These are phyloP conservation scores for Podospora sp. DNA, from an alignment of 495 filamentous ascomycete species.

Conservation along the genomic window DNA sequence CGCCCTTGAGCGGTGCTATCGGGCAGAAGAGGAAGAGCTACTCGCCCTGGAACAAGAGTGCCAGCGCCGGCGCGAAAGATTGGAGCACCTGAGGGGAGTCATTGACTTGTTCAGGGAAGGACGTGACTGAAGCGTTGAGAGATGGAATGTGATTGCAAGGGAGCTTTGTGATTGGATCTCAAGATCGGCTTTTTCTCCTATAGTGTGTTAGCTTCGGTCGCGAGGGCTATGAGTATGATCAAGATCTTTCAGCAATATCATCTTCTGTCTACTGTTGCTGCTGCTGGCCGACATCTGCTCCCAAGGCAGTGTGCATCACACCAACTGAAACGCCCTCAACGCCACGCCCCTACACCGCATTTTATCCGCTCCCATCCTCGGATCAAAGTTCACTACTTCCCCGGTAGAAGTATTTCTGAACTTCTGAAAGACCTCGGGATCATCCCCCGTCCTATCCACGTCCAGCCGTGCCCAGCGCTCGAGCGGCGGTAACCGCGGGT, in stretches of 20 bases:
- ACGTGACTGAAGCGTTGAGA: background rate
- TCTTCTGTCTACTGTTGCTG: too few species aligned
- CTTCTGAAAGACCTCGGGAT: slow-evolving; percentile 2
- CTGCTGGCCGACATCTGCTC: too few species aligned
- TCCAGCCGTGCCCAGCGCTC: background rate
- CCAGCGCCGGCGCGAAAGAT: background rate
- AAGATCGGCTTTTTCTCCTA: too few species aligned
- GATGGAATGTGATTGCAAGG: too few species aligned
- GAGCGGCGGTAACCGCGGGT: background rate
- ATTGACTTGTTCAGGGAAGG: background rate
- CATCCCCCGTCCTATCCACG: background rate
- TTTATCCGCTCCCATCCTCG: background rate
- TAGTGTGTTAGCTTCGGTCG: too few species aligned
- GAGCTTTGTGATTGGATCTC: too few species aligned
- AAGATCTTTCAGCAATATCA: too few species aligned
- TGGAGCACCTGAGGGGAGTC: background rate
- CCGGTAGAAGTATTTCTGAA: background rate
- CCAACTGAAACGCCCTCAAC: background rate
- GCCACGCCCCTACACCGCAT: background rate
- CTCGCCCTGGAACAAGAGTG: background rate
- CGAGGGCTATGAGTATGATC: too few species aligned
- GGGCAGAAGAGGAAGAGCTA: background rate
- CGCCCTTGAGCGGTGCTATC: background rate
- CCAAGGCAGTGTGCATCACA: too few species aligned
- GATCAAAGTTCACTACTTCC: slow-evolving; percentile 2